Percentiles rank a stretch among this genome's conserved stretches.
Conservation (phyloP, 441 rosid genomes). For the Bruguiera hainesii region DNA sequence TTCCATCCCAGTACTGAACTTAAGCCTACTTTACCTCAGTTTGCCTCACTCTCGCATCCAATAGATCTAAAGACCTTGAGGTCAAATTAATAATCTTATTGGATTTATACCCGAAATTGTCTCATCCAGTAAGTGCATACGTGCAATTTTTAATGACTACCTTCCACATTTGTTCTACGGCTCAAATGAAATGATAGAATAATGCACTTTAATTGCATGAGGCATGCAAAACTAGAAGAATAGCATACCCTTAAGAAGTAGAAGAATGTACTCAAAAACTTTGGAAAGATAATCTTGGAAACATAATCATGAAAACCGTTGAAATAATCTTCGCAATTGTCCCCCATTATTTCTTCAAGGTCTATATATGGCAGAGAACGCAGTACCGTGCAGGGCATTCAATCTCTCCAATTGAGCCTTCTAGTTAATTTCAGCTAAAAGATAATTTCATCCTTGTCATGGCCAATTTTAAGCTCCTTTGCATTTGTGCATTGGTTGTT, state of each 20-base stretch:
- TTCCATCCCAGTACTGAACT: too few relatives aligned
- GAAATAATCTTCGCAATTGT: conserved; percentile 6
- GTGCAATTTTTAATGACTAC: not conserved
- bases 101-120: conserved; percentile 30
- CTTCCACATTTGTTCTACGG: not conserved
- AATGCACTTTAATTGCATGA: conserved; percentile 30
- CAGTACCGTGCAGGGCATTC: conserved; percentile 15
- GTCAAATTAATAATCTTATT: conserved; percentile 9
- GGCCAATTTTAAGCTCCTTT: conserved; percentile 28
- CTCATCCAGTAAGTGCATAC: conserved; percentile 19
- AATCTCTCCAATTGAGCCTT: not conserved
- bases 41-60: too few relatives aligned
- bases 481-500: conserved; percentile 18
- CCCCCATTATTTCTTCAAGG: conserved; percentile 5
- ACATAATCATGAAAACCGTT: conserved; percentile 28
- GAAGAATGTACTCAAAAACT: conserved; percentile 7
- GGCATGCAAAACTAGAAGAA: conserved; percentile 31
- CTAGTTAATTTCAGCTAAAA: not conserved
- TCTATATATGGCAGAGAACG: conserved; percentile 32
- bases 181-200: not conserved
- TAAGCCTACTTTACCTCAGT: too few relatives aligned
- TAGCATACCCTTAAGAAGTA: not conserved
- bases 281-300: conserved; percentile 19
- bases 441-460: conserved; percentile 8
- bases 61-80: not conserved